Conservation (phyloP, 1,284 basidiomycete species). For the Earliella scabrosa region DNA sequence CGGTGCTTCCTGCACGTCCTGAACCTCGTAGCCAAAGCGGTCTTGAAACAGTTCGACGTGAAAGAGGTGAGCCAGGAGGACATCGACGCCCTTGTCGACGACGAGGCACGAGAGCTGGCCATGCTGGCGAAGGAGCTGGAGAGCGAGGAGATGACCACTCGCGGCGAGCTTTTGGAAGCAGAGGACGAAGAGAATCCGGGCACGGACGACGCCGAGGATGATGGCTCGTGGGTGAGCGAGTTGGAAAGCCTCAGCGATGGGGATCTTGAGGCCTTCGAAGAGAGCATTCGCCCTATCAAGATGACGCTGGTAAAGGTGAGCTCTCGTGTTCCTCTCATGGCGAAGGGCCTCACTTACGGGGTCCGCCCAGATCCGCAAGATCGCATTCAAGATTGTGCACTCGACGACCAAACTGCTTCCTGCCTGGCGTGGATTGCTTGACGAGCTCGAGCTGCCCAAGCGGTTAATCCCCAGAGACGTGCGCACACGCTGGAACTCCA, state of each 20-base stretch:
- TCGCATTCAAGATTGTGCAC: slow-evolving; percentile 35
- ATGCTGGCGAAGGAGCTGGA: not conserved
- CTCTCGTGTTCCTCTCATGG: not conserved
- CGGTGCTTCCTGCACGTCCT: slow-evolving; percentile 40
- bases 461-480: slow-evolving; percentile 30
- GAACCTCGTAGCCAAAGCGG: slow-evolving; percentile 35
- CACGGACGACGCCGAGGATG: slow-evolving; percentile 9
- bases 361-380: slow-evolving; percentile 30
- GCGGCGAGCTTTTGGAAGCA: not conserved
- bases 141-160: not conserved
- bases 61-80: not conserved
- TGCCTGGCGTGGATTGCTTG: slow-evolving; percentile 29
- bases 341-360: not conserved
- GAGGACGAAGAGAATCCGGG: slow-evolving; percentile 4
- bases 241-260: slow-evolving; percentile 6
- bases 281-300: slow-evolving; percentile 14
- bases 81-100: not conserved
- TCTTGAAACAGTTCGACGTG: slow-evolving; percentile 21
- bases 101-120: not conserved
- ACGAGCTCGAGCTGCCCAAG: slow-evolving; percentile 7
- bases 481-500: too few relatives aligned
- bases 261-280: slow-evolving; percentile 9
- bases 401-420: slow-evolving; percentile 39
- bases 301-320: slow-evolving; percentile 22
- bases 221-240: slow-evolving; percentile 5